Percentiles rank a stretch among this genome's conserved stretches.
These are phyloP conservation scores for Sistotremastrum niveocremeum DNA, from an alignment of 768 basidiomycete species.

Conservation along the genomic window DNA sequence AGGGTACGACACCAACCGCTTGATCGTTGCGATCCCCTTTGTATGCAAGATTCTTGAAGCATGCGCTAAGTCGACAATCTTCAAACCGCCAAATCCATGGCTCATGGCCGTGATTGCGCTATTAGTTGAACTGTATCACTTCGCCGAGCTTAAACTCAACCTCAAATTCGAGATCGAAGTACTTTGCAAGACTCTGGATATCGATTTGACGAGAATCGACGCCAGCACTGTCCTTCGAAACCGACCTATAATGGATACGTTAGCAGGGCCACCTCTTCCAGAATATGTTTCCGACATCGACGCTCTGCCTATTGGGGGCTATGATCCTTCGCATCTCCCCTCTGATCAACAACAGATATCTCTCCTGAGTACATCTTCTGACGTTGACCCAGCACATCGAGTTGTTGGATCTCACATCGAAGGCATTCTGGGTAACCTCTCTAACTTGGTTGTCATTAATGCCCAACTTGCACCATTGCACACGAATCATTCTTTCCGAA, in stretches of 20 bases:
- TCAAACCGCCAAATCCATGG: conserved; percentile 97
- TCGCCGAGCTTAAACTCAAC: conserved; percentile 90
- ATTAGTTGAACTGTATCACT: conserved; percentile 92
- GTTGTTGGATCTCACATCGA: conserved; percentile 70
- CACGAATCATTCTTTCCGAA: conserved; percentile 74
- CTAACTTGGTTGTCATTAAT: conserved; percentile 63
- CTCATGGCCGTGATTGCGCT: conserved; percentile 89
- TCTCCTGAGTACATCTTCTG: too few relatives aligned
- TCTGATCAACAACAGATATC: not conserved
- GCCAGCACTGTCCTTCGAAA: conserved; percentile 72
- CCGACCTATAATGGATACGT: conserved; percentile 47
- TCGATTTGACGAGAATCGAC: conserved; percentile 76
- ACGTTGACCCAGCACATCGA: conserved; percentile 28
- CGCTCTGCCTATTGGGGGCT: conserved; percentile 60
- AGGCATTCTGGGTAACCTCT: conserved; percentile 56
- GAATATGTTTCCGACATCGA: conserved; percentile 76
- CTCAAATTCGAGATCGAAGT: conserved; percentile 98
- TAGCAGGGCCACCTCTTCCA: conserved; percentile 49
- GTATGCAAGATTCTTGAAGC: conserved; percentile 95
- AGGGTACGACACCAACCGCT: conserved; percentile 82
- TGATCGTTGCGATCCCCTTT: conserved; percentile 92
- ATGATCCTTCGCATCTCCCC: conserved; percentile 38
- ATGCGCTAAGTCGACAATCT: conserved; percentile 79
- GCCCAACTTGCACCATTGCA: conserved; percentile 63
- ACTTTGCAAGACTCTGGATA: conserved; percentile 80